These are phyloP conservation scores for Kentomonas sorsogonicus DNA, from an alignment of 208 protist species.

Conservation along the genomic window DNA sequence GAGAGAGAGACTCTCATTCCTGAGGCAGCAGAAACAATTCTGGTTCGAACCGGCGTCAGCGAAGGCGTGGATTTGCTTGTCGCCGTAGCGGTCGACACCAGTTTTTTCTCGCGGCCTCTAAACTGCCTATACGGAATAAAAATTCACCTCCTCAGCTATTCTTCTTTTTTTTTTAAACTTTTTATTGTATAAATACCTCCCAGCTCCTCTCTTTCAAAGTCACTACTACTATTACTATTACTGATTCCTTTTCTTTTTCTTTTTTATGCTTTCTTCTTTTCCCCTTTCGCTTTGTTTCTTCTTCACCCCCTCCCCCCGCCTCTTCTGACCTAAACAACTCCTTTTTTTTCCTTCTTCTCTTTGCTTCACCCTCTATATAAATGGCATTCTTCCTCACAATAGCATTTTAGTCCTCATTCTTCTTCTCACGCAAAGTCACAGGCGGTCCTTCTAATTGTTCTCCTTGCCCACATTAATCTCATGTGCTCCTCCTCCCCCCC, in stretches of 20 bases:
- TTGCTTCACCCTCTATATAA: too few species aligned
- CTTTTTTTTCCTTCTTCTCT: conserved; percentile 2
- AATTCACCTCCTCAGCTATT: not conserved
- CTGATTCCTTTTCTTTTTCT: not conserved
- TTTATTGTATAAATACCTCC: conserved; percentile 5
- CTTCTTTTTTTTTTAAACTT: conserved; percentile 7
- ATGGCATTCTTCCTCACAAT: too few species aligned
- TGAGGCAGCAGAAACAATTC: too few species aligned
- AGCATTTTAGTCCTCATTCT: too few species aligned
- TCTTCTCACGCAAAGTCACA: too few species aligned
- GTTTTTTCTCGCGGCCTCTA: not conserved
- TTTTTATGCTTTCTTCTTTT: conserved; percentile 7
- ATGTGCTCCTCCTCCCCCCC: too few species aligned
- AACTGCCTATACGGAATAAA: too few species aligned
- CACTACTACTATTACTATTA: not conserved
- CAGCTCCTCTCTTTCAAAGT: not conserved
- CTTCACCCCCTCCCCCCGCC: not conserved
- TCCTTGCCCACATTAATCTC: too few species aligned
- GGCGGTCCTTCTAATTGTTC: too few species aligned
- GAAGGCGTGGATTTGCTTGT: too few species aligned
- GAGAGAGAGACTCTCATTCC: not conserved
- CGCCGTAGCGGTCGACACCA: not conserved
- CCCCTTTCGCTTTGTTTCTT: not conserved
- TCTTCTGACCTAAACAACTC: not conserved
- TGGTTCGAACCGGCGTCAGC: too few species aligned